A percentile compares a stretch with the other conserved stretches of the same genome.
Conservation (phyloP, 768 basidiomycete genomes). For the Glaciozyma antarctica region DNA sequence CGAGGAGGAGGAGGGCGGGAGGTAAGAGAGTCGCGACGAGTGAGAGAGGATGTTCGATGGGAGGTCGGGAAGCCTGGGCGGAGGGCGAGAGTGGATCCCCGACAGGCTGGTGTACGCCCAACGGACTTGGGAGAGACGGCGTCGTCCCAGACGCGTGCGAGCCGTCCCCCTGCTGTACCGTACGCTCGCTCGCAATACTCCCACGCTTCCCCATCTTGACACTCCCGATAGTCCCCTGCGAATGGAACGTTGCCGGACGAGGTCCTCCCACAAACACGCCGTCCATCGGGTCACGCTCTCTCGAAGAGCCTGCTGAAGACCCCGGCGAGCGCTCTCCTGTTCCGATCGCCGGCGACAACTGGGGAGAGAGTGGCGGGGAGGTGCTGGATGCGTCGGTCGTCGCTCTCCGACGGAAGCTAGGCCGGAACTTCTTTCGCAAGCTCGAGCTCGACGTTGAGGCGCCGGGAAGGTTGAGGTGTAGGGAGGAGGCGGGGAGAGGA, state of each 20-base stretch:
- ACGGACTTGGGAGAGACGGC: background rate
- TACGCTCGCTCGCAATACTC: constrained; percentile 22
- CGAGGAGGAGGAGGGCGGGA: constrained; percentile 26
- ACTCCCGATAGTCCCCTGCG: background rate
- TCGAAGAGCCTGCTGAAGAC: constrained; percentile 20
- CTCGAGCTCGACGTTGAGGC: background rate
- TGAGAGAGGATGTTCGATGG: constrained; percentile 18
- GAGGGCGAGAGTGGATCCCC: background rate
- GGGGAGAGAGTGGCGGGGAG: background rate
- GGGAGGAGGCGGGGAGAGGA: background rate
- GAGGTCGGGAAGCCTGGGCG: constrained; percentile 17
- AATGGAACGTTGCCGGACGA: background rate
- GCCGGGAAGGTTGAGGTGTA: background rate
- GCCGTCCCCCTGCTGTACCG: constrained; percentile 8
- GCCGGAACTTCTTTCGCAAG: background rate
- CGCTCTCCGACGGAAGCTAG: background rate
- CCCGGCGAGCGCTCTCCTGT: constrained; percentile 3
- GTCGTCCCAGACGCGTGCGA: background rate
- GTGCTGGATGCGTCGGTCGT: background rate
- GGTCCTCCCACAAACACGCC: background rate
- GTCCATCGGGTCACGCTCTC: constrained; percentile 28
- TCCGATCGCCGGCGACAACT: background rate
- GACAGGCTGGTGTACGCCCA: background rate
- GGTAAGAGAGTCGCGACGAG: constrained; percentile 28
- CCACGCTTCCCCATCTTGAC: constrained; percentile 4